phyloP scores from a whole-genome alignment of 192 early-diverging fungal species.

The Backusella tuberculispora region DNA sequence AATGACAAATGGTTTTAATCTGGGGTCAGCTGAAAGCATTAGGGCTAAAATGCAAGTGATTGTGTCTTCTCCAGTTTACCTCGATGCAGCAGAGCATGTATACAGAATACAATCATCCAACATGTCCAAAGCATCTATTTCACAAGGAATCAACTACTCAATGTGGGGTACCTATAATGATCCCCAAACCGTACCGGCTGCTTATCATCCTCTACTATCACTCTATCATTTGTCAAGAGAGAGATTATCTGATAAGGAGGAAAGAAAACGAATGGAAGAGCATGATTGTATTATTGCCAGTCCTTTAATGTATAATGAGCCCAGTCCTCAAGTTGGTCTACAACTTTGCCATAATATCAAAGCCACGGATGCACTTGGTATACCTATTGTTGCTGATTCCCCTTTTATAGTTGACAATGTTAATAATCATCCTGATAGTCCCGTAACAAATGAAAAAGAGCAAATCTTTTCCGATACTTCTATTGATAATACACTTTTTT shows the following conservation, averaged over 20 bases:
- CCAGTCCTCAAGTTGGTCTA: background rate
- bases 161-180: slow-evolving; percentile 30
- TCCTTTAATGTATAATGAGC: background rate
- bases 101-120: slow-evolving; percentile 5
- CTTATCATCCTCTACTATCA: slow-evolving; percentile 71
- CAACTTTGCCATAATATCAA: background rate
- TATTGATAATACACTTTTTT: background rate
- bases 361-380: background rate
- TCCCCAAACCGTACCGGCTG: slow-evolving; percentile 37
- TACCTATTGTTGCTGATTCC: background rate
- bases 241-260: slow-evolving; percentile 28
- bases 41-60: slow-evolving; percentile 53
- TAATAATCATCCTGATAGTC: background rate
- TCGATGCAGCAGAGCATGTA: slow-evolving; percentile 24
- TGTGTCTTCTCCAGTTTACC: slow-evolving; percentile 55
- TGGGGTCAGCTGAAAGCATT: slow-evolving; percentile 69
- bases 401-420: background rate
- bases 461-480: background rate
- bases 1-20: slow-evolving; percentile 74
- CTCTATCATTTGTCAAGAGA: slow-evolving; percentile 84
- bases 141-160: background rate
- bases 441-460: background rate
- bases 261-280: background rate
- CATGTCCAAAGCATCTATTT: background rate
- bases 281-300: background rate